A percentile compares a stretch with the other conserved stretches of the same genome.
These are phyloP conservation scores for Batkoa obscura DNA, from an alignment of 371 early-diverging fungal genomes.

Conservation along the genomic window DNA sequence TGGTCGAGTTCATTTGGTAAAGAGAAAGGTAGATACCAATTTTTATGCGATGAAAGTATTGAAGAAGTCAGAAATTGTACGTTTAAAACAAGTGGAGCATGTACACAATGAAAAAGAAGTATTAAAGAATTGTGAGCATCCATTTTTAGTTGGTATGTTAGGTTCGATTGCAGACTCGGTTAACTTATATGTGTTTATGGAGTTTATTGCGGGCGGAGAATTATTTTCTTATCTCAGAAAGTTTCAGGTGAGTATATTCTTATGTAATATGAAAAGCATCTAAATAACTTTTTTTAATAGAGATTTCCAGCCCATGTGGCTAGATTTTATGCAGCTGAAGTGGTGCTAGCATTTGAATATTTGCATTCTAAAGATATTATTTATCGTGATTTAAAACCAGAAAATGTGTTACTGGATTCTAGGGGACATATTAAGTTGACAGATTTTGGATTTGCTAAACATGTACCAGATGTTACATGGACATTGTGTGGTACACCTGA, in stretches of 20 bases:
- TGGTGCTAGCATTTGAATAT: slow-evolving; percentile 63
- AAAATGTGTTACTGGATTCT: slow-evolving; percentile 76
- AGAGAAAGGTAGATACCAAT: slow-evolving; percentile 42
- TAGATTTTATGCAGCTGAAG: slow-evolving; percentile 58
- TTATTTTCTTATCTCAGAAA: slow-evolving; percentile 63
- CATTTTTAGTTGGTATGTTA: slow-evolving; percentile 86
- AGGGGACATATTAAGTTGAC: slow-evolving; percentile 96
- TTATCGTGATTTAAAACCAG: slow-evolving; percentile 92
- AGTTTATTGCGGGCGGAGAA: slow-evolving; percentile 92
- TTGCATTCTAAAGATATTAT: slow-evolving; percentile 79
- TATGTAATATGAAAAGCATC: too few species aligned
- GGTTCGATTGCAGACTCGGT: slow-evolving; percentile 74
- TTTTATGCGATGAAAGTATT: slow-evolving; percentile 97
- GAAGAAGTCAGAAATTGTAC: slow-evolving; percentile 82
- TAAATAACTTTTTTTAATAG: slow-evolving; percentile 10
- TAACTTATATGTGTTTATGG: slow-evolving; percentile 79
- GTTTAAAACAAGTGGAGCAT: slow-evolving; percentile 93
- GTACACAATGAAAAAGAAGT: slow-evolving; percentile 92
- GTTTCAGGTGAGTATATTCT: slow-evolving; percentile 19
- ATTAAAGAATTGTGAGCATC: slow-evolving; percentile 67
- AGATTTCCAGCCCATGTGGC: slow-evolving; percentile 82
- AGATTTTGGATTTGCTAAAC: slow-evolving; percentile 98
- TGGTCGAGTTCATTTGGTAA: slow-evolving; percentile 91
- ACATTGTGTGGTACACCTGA: slow-evolving; percentile 98
- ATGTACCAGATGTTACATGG: slow-evolving; percentile 87